Base-by-base conservation (phyloP, 441 rosid genomes). In the Rhodomyrtus psidioides region DNA sequence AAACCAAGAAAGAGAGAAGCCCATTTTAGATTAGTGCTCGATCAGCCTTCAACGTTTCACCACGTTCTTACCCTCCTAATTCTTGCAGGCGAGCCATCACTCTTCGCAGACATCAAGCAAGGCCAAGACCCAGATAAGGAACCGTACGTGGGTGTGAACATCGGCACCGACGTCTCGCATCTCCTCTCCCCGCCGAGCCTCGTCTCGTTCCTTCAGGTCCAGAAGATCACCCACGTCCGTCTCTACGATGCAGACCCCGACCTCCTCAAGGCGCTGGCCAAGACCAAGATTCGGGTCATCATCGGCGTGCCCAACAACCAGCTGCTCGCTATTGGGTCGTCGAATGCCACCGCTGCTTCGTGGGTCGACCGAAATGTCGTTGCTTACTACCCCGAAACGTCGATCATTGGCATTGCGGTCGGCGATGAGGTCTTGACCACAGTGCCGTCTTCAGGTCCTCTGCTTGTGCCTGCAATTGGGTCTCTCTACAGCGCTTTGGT, bases 381-480 rank as follows among this genome's bases (percentile, higher is more conserved):
- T 58, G 95, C 99, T 84, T 94, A 87, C 87, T 96, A 94, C 92
- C 99, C 99, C 14, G 89, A 93, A 39, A 96, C 98, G 9, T 83
- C 94, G 46, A 95, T 96, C 84, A 91, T 95, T 9, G 92, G 92
- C 81, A 92, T 96, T 81, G 93, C 96, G 28, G 99, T 96, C 12
- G 99, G 98, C 8, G 99, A 96, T 75, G 99, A 97, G 92, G 98
- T 97, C 8, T 89, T 97, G 56, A 97, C 98, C 15, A 93, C 99
- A 26, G 88, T 96, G 27, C 96, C 98, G 49, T 93, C 97, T 87
- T 93, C 97, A 2, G 94, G 97, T 86, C 98, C 98, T 84, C 82
- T 97, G 89, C 89, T 97, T 26, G 81, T 96, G 82, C 97, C 97
- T 23, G 99, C 99, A 7, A 95, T 97, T 86, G 91, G 95, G 89